Evolutionary conservation across 2,329 filamentous ascomycete genomes (phyloP), one percentile per base, ranked within the genome.

Genomic region (Davidsoniella virescens): DNA sequence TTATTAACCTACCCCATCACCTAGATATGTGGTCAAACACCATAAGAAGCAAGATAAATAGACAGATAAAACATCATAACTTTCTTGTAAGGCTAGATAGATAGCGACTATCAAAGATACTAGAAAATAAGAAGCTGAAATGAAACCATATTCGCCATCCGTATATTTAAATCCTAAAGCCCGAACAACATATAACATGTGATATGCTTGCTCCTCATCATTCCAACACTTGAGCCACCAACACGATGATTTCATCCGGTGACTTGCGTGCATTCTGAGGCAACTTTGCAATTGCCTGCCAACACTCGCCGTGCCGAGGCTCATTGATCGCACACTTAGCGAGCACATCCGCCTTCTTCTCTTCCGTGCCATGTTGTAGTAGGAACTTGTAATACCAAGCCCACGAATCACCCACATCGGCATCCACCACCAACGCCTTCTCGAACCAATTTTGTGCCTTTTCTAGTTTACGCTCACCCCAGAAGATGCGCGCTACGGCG

Each of bases 371-470:
- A 66, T 98, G 88, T 70, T 95, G 86, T 57, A 80, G 63, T 56
- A 96, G 62, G 63, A 96, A 98, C 64, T 90, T 88, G 65, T 87
- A 92, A 65, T 95, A 98, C 90, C 90, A 98, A 17, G 87, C 90
- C 93, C 93, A 98, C 9, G 80, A 84, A 67, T 98, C 93, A 47
- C 92, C 92, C 47, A 79, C 69, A 63, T 96, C 88, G 36, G 82
- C 78, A 60, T 98, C 87, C 10, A 92, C 70, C 49, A 94, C 72
- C 51, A 95, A 80, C 0, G 92, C 92, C 66, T 94, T 94, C 66
- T 95, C 87, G 64, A 98, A 98, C 92, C 92, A 98, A 56, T 78
- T 88, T 65, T 88, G 84, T 2, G 92, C 90, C 64, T 95, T 94
- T 57, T 96, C 92, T 20, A 98, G 72, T 61, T 82, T 82, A 51